Conservation (phyloP, 2,329 filamentous ascomycete species). For the Boeremia lycopersici region DNA sequence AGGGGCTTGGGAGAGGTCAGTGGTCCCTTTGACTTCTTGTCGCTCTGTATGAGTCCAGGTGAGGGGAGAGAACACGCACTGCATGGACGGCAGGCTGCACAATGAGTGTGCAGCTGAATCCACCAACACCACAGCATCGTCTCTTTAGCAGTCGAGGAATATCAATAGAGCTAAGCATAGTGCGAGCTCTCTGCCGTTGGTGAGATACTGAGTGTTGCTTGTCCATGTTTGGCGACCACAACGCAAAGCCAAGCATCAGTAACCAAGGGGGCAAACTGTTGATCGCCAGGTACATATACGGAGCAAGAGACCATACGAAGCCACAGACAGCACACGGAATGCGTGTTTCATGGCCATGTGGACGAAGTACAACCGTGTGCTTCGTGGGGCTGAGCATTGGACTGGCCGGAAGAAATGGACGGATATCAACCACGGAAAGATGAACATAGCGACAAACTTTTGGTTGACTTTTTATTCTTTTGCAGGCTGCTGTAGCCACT, state of each 20-base stretch:
- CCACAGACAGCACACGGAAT: background rate
- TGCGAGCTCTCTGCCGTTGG: no score
- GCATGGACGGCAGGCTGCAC: no score
- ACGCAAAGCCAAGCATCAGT: background rate
- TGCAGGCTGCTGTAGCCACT: constrained; percentile 21
- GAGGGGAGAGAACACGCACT: background rate
- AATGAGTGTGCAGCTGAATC: no score
- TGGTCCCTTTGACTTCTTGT: background rate
- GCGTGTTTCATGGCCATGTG: background rate
- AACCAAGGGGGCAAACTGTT: background rate
- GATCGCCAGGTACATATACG: background rate
- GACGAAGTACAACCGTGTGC: background rate
- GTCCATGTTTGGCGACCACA: background rate
- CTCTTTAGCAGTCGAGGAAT: no score
- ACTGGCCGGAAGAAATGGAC: background rate
- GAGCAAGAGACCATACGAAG: background rate
- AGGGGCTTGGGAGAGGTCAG: background rate
- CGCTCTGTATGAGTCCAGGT: background rate
- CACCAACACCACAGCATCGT: no score
- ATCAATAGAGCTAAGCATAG: no score
- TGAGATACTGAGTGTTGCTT: background rate
- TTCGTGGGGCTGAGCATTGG: background rate
- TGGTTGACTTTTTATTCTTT: constrained; percentile 22
- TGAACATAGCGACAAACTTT: background rate
- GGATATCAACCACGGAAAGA: background rate